Conservation (phyloP, 139 green algal species). For the Volvox africanus region DNA sequence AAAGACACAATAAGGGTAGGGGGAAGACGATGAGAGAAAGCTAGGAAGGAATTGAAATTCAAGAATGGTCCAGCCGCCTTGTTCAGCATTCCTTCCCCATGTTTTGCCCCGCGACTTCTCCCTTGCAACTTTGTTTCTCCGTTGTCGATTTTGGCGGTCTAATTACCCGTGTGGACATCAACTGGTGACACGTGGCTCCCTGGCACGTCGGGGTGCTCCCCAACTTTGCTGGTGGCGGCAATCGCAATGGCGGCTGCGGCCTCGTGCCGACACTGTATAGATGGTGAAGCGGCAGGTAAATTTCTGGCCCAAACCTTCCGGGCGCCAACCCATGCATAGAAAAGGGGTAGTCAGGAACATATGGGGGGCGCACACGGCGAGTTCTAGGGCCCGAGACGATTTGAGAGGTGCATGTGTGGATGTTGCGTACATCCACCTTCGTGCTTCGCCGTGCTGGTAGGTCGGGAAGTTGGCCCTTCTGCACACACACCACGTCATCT, state of each 20-base stretch:
- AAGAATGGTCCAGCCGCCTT: too few species aligned
- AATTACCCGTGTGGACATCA: not conserved
- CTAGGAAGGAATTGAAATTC: too few species aligned
- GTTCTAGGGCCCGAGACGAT: not conserved
- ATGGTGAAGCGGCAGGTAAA: slow-evolving; percentile 40
- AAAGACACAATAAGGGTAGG: too few species aligned
- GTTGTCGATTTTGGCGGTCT: not conserved
- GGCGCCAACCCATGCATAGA: not conserved
- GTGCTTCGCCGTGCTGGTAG: too few species aligned
- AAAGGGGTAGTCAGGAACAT: not conserved
- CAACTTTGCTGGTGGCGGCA: not conserved
- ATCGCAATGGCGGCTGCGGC: not conserved
- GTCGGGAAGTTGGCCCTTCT: too few species aligned
- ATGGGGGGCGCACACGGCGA: too few species aligned
- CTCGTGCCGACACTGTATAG: not conserved
- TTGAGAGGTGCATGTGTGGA: not conserved
- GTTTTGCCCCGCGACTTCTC: too few species aligned
- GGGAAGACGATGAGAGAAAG: too few species aligned
- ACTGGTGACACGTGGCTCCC: not conserved
- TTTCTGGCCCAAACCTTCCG: not conserved
- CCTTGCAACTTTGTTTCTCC: too few species aligned
- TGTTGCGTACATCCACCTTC: not conserved
- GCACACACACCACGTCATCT: too few species aligned
- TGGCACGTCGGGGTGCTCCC: not conserved
- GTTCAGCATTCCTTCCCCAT: too few species aligned